These are phyloP conservation scores for Microbotryum violaceum DNA, from an alignment of 1,284 basidiomycete genomes.

Conservation along the genomic window DNA sequence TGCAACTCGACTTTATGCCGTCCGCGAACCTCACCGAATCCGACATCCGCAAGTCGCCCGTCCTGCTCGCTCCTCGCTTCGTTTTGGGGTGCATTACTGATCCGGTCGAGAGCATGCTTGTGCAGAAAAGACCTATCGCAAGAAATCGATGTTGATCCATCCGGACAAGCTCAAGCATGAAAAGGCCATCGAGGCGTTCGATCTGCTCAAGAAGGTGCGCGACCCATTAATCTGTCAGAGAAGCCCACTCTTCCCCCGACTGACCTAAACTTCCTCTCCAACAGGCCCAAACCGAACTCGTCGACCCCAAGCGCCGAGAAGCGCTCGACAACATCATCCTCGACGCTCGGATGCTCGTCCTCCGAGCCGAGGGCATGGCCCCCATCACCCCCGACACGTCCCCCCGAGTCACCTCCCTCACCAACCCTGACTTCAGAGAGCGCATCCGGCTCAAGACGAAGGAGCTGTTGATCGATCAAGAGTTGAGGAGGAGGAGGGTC, in stretches of 20 bases:
- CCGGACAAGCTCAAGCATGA: constrained; percentile 53
- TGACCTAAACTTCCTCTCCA: neutral
- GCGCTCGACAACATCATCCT: constrained; percentile 41
- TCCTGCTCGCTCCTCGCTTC: too few species aligned
- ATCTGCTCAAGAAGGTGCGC: constrained; percentile 50
- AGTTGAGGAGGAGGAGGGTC: constrained; percentile 45
- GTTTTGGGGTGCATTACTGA: neutral
- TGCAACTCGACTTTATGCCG: constrained; percentile 45
- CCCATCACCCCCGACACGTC: constrained; percentile 43
- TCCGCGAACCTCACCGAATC: constrained; percentile 40
- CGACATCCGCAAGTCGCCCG: constrained; percentile 40
- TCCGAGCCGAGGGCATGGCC: constrained; percentile 36
- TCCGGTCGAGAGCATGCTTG: neutral
- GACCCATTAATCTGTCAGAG: constrained; percentile 15
- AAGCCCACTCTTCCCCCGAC: neutral
- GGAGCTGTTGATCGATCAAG: constrained; percentile 51
- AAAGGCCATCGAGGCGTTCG: constrained; percentile 50
- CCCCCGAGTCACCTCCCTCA: constrained; percentile 4
- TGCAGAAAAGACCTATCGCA: constrained; percentile 48
- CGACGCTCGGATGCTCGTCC: constrained; percentile 41
- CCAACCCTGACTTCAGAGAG: constrained; percentile 42
- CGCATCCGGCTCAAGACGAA: constrained; percentile 46
- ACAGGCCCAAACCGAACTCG: constrained; percentile 38
- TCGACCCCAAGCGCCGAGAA: constrained; percentile 38
- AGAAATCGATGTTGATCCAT: constrained; percentile 51